A percentile compares a stretch with the other conserved stretches of the same genome.
Evolutionary conservation across 352 stramenopile genomes (phyloP).

Genomic region (Phytopythium mirpurense): DNA sequence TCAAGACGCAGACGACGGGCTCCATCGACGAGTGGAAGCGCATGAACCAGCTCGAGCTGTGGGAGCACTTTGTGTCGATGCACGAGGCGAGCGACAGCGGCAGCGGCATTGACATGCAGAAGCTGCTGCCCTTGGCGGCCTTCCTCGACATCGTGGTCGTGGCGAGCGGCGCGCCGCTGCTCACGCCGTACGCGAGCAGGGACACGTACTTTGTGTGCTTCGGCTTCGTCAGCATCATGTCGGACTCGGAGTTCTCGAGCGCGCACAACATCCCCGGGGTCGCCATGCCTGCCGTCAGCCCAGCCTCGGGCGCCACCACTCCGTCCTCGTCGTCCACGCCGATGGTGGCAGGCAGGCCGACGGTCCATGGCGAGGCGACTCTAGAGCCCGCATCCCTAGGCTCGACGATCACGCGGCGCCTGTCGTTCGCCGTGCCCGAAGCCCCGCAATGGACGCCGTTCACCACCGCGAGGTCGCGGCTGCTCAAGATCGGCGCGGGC

Average conservation of each 20-base stretch:
- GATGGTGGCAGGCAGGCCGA: neutral
- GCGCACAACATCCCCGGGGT: conserved; percentile 56
- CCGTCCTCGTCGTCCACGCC: conserved; percentile 1
- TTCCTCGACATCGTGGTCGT: conserved; percentile 61
- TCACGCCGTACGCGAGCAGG: conserved; percentile 26
- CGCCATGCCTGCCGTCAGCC: neutral
- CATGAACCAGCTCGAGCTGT: conserved; percentile 62
- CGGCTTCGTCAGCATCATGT: conserved; percentile 68
- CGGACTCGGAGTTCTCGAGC: conserved; percentile 58
- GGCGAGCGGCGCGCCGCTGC: conserved; percentile 29
- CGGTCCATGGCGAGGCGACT: neutral
- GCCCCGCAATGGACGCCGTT: conserved; percentile 63
- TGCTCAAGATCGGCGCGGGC: conserved; percentile 72
- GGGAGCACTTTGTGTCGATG: conserved; percentile 56
- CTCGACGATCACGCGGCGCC: neutral
- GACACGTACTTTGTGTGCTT: conserved; percentile 80
- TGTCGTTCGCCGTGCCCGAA: conserved; percentile 38
- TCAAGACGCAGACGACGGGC: conserved; percentile 22
- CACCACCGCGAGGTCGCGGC: conserved; percentile 45
- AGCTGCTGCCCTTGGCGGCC: conserved; percentile 48
- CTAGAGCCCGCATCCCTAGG: neutral
- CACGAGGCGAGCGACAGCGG: conserved; percentile 16
- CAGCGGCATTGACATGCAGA: conserved; percentile 24
- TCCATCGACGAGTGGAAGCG: conserved; percentile 47
- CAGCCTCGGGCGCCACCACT: neutral